Evolutionary conservation across 345 rosid genomes (phyloP).

Genomic region (Combretum micranthum): DNA sequence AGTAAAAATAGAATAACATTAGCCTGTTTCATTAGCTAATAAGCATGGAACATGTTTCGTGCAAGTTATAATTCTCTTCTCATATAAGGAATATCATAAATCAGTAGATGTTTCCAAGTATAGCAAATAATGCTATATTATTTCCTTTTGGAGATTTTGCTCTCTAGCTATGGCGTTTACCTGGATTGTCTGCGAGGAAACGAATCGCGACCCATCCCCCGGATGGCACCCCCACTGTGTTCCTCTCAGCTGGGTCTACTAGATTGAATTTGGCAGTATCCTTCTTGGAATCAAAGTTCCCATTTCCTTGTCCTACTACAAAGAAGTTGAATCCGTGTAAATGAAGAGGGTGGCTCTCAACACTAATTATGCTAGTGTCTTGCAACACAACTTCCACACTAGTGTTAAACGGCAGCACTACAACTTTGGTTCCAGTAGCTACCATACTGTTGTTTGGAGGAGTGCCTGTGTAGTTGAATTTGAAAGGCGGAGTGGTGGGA

Average conservation of each 20-base stretch:
- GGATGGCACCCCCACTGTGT: constrained; percentile 40
- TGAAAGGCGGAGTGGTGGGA: constrained; percentile 35
- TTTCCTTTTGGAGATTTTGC: no score
- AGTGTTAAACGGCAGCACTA: constrained; percentile 25
- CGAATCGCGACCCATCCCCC: constrained; percentile 62
- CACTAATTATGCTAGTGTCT: constrained; percentile 39
- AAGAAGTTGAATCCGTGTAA: constrained; percentile 52
- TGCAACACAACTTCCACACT: constrained; percentile 51
- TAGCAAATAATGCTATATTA: no score
- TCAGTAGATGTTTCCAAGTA: no score
- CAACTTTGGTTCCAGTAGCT: constrained; percentile 35
- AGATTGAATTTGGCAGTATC: constrained; percentile 44
- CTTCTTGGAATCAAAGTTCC: constrained; percentile 35
- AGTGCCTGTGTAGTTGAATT: constrained; percentile 48
- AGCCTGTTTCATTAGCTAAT: no score
- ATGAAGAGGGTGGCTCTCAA: constrained; percentile 53
- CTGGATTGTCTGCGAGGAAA: constrained; percentile 46
- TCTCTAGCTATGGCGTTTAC: constrained; percentile 1
- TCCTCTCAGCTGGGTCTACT: constrained; percentile 44
- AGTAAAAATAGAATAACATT: no score
- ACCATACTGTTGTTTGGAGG: constrained; percentile 32
- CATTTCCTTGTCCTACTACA: constrained; percentile 39
- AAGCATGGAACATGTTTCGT: no score
- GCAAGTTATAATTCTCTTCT: no score
- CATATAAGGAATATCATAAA: no score